Conservation (phyloP, 441 rosid species). For the Metrosideros polymorpha region DNA sequence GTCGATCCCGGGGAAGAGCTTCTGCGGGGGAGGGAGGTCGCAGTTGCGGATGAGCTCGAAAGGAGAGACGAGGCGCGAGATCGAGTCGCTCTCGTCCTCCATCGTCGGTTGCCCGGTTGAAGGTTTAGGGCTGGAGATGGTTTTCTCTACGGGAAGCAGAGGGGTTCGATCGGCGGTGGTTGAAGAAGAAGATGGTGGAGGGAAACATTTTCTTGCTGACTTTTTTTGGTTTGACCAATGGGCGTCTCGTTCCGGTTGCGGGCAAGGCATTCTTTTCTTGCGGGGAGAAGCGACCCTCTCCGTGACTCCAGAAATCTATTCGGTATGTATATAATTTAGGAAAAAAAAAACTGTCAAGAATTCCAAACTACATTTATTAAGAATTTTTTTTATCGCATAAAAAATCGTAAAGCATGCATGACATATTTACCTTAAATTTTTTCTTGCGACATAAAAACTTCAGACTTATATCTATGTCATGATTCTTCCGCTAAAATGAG, state of each 20-base stretch:
- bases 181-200: neutral
- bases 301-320: neutral
- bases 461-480: too few relatives aligned
- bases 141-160: neutral
- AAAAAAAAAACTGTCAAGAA: too few relatives aligned
- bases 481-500: too few relatives aligned
- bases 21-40: slow-evolving; percentile 52
- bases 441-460: too few relatives aligned
- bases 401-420: too few relatives aligned
- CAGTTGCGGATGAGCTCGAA: slow-evolving; percentile 43
- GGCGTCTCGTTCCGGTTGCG: neutral
- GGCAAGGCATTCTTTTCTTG: neutral
- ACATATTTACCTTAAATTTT: too few relatives aligned
- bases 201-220: neutral
- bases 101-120: neutral
- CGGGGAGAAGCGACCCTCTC: neutral
- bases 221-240: neutral
- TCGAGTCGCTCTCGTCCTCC: neutral
- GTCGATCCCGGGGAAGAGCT: slow-evolving; percentile 31
- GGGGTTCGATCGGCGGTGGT: neutral
- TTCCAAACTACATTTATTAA: too few relatives aligned
- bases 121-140: neutral
- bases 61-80: slow-evolving; percentile 12
- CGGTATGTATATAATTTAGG: neutral
- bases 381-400: too few relatives aligned